Evolutionary conservation across 2,329 filamentous ascomycete genomes (phyloP).

Genomic region (Helminthosporium solani): DNA sequence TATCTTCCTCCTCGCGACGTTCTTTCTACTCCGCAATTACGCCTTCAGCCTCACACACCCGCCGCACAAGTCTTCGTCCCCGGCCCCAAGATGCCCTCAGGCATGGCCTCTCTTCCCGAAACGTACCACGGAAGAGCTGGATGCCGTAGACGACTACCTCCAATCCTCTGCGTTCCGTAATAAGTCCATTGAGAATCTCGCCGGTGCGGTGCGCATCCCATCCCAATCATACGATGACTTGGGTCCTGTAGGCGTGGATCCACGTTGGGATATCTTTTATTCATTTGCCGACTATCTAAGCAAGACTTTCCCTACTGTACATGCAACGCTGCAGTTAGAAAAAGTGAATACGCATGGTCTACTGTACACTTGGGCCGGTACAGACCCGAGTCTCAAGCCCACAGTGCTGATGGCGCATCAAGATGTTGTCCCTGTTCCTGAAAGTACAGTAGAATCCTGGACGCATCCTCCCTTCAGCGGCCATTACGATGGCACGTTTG

Average conservation of each 20-base stretch:
- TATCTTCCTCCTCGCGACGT: constrained; percentile 10
- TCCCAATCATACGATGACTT: constrained; percentile 59
- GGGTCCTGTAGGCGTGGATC: constrained; percentile 55
- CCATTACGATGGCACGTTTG: constrained; percentile 55
- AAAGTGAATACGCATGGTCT: constrained; percentile 61
- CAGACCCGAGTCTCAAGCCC: constrained; percentile 53
- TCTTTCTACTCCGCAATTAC: constrained; percentile 16
- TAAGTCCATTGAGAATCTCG: constrained; percentile 40
- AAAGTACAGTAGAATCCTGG: constrained; percentile 56
- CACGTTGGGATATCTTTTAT: constrained; percentile 60
- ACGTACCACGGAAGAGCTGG: constrained; percentile 25
- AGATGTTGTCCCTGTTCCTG: constrained; percentile 61
- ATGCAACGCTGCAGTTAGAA: constrained; percentile 51
- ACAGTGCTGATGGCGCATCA: constrained; percentile 64
- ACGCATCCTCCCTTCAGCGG: constrained; percentile 62
- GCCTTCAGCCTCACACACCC: constrained; percentile 9
- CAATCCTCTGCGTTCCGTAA: constrained; percentile 30
- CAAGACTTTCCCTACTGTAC: constrained; percentile 36
- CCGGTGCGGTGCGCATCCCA: constrained; percentile 55
- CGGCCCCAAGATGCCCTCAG: constrained; percentile 27
- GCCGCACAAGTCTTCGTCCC: not conserved
- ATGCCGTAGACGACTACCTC: constrained; percentile 31
- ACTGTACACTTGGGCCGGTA: constrained; percentile 59
- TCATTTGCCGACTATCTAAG: constrained; percentile 49
- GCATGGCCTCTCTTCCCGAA: constrained; percentile 29